phyloP scores from a whole-genome alignment of 805 yeast species.

The Candida dendrica region DNA sequence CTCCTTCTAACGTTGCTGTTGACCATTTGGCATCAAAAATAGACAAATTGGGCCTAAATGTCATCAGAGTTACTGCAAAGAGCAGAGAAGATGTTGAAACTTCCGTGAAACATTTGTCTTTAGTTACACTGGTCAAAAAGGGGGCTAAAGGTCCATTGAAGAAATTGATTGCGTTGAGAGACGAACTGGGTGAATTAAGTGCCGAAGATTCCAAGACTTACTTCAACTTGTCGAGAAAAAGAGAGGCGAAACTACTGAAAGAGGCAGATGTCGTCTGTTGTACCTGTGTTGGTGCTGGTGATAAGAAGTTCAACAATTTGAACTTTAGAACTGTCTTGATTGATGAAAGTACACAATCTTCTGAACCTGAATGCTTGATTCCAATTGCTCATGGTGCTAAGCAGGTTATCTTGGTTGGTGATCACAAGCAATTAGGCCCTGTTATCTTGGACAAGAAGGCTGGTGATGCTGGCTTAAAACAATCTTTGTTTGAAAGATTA shows the following conservation, averaged over 20 bases:
- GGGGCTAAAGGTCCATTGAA: conserved; percentile 49
- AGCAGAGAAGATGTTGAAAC: conserved; percentile 77
- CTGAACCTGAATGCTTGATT: conserved; percentile 86
- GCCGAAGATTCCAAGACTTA: conserved; percentile 42
- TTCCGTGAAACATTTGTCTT: conserved; percentile 47
- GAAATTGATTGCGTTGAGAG: conserved; percentile 49
- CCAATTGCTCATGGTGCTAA: conserved; percentile 87
- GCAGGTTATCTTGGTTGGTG: conserved; percentile 88
- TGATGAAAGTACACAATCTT: conserved; percentile 91
- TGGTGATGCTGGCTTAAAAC: conserved; percentile 78
- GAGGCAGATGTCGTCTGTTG: conserved; percentile 76
- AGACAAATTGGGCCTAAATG: conserved; percentile 62
- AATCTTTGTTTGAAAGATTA: conserved; percentile 82
- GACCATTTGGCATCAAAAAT: conserved; percentile 81
- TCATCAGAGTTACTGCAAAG: conserved; percentile 70
- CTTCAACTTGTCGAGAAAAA: conserved; percentile 31
- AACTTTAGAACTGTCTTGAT: conserved; percentile 74
- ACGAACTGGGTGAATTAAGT: conserved; percentile 64
- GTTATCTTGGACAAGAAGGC: conserved; percentile 77
- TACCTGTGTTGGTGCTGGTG: conserved; percentile 93
- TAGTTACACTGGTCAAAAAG: conserved; percentile 44
- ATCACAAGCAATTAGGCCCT: conserved; percentile 93
- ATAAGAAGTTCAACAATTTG: conserved; percentile 45
- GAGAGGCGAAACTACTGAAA: conserved; percentile 44
- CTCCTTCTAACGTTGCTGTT: conserved; percentile 93